phyloP scores from a whole-genome alignment of 2,329 filamentous ascomycete genomes.

The Penicillium frequentans region DNA sequence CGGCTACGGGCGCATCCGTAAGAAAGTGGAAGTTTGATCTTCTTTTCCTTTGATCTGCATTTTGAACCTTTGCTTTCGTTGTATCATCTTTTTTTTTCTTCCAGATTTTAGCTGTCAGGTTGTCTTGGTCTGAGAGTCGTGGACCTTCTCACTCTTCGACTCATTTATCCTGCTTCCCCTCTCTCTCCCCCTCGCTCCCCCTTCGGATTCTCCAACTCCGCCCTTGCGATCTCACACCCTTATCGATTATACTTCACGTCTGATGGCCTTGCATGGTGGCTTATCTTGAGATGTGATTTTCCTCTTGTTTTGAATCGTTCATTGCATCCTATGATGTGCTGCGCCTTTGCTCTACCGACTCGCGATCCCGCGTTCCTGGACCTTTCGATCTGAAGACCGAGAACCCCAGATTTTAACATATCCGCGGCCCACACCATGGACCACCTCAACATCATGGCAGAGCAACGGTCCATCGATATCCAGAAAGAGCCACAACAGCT shows the following conservation, averaged over 20 bases:
- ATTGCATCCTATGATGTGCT: conserved; percentile 34
- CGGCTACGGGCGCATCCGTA: conserved; percentile 23
- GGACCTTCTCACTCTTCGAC: not conserved
- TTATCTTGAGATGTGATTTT: conserved; percentile 26
- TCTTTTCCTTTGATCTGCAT: not conserved
- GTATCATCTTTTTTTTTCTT: not conserved
- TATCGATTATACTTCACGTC: conserved; percentile 22
- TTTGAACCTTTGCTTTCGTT: not conserved
- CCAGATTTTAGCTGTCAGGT: not conserved
- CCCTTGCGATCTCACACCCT: conserved; percentile 22
- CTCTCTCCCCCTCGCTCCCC: conserved; percentile 13
- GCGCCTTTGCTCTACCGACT: conserved; percentile 26
- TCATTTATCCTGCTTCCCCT: conserved; percentile 6
- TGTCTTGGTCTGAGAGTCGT: not conserved
- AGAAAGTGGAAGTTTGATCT: not conserved
- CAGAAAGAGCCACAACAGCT: conserved; percentile 17
- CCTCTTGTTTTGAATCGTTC: conserved; percentile 19
- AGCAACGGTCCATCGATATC: conserved; percentile 6
- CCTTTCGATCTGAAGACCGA: conserved; percentile 13
- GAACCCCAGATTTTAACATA: not conserved
- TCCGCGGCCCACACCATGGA: conserved; percentile 2
- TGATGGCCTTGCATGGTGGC: conserved; percentile 29
- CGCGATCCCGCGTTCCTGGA: conserved; percentile 33
- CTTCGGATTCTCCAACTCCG: conserved; percentile 18
- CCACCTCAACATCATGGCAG: conserved; percentile 10